Evolutionary conservation across 768 basidiomycete genomes (phyloP), one percentile per base, ranked within the genome.

Genomic region (Phanerochaete sordida): DNA sequence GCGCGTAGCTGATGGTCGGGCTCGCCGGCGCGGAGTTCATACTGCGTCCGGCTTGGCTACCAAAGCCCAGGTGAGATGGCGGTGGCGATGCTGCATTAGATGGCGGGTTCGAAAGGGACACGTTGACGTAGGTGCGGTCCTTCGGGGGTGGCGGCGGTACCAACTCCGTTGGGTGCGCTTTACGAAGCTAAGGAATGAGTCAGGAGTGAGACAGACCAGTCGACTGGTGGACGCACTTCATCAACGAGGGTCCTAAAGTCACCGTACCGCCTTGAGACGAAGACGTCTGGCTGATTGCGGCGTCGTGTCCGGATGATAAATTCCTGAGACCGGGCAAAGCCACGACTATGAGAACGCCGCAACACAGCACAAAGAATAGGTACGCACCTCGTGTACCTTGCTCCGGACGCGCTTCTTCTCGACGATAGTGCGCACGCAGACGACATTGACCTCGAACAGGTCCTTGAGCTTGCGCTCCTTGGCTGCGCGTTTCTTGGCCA

Each of bases 221-320:
- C 31, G 30, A 31, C 6, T 2, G 33, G 23, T 35, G 15, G 24
- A 70, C 81, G 23, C 64, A 91, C 95, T 79, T 97, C 93, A 50
- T 86, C 82, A 1, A 88, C 86, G 19, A 99, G 81, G 1, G 93
- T 90, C 70, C 80, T 88, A 73, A 99, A 99, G 72, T 99, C 97
- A 7, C 96, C 96, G 70, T 98, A 95, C 63, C 97, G 81, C 59
- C 97, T 82, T 1, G 93, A 91, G 4, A 98, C 97, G 72, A 85
- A 94, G 1, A 93, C 81, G 64, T 97, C 95, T 2, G 78, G 81
- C 62, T 81, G 80, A 15, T 84, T 79, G 6, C 85, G 82, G 44
- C 94, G 81, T 16, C 88, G 81, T 0, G 95, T 98, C 30, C 93
- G 85, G 30, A 99, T 85, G 65, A 99, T 87, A 71, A 99, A 99